These are phyloP conservation scores for Tremella yokohamensis DNA, from an alignment of 768 basidiomycete genomes.

Conservation along the genomic window DNA sequence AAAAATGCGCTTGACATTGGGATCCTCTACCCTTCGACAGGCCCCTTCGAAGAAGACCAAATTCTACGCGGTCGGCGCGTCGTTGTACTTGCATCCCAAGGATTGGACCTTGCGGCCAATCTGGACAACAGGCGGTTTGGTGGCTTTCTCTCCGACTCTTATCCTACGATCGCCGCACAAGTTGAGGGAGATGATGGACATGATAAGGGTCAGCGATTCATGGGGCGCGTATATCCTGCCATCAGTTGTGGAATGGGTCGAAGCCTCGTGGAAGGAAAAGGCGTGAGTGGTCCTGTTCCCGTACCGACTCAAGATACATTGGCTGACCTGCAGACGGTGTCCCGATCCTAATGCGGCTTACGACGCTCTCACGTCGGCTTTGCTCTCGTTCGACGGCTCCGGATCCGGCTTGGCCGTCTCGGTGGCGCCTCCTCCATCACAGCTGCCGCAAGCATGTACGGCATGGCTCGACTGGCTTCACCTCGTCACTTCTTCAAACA, in stretches of 20 bases:
- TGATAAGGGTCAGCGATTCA: slow-evolving; percentile 13
- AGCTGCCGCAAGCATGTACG: slow-evolving; percentile 12
- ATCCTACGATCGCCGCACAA: slow-evolving; percentile 25
- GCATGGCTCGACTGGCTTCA: no score
- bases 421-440: slow-evolving; percentile 19
- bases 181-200: slow-evolving; percentile 23
- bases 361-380: neutral
- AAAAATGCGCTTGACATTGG: slow-evolving; percentile 5
- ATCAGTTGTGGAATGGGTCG: slow-evolving; percentile 20
- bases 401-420: slow-evolving; percentile 13
- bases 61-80: slow-evolving; percentile 17
- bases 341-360: neutral
- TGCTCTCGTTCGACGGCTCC: neutral
- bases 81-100: slow-evolving; percentile 9
- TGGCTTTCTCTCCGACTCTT: slow-evolving; percentile 38
- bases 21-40: slow-evolving; percentile 6
- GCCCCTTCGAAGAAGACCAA: slow-evolving; percentile 9
- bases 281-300: no score
- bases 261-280: slow-evolving; percentile 16
- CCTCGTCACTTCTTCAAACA: no score
- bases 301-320: no score
- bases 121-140: slow-evolving; percentile 29
- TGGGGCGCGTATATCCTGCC: slow-evolving; percentile 40
- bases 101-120: slow-evolving; percentile 9
- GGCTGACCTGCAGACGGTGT: neutral